Conservation (phyloP, 805 yeast genomes). For the Wickerhamomyces strasburgensis region DNA sequence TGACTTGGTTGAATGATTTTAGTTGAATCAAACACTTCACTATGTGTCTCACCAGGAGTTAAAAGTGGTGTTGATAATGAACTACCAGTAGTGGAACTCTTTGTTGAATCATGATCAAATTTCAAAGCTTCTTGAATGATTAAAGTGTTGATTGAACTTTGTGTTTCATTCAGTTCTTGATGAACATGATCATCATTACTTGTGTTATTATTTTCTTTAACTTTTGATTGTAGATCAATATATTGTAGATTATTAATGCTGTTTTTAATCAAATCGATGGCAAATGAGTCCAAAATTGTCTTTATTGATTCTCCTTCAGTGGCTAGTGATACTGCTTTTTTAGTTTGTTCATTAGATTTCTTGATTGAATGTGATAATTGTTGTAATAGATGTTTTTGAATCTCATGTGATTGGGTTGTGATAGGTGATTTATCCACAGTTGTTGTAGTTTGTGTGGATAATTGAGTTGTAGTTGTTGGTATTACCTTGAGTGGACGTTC, state of each 20-base stretch:
- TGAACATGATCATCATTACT: too few species aligned
- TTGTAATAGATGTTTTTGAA: neutral
- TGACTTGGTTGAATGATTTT: too few species aligned
- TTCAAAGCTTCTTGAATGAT: neutral
- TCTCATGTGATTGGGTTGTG: neutral
- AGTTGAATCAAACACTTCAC: too few species aligned
- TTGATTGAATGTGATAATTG: neutral
- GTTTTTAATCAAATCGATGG: slow-evolving; percentile 20
- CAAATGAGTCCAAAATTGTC: slow-evolving; percentile 15
- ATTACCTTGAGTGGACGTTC: too few species aligned
- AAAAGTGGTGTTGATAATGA: too few species aligned
- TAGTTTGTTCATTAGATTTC: slow-evolving; percentile 7
- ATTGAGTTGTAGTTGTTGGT: neutral
- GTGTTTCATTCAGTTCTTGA: too few species aligned
- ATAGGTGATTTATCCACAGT: neutral
- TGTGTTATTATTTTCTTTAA: neutral
- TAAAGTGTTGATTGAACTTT: neutral
- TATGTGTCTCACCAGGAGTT: too few species aligned
- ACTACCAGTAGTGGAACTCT: too few species aligned
- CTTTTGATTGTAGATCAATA: slow-evolving; percentile 5
- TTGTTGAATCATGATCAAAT: neutral
- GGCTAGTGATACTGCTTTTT: slow-evolving; percentile 18
- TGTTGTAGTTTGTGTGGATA: neutral
- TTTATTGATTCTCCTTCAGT: slow-evolving; percentile 23
- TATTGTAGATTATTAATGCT: slow-evolving; percentile 20